Conservation (phyloP, 1,139 yeast genomes). For the Suhomyces anneliseae region DNA sequence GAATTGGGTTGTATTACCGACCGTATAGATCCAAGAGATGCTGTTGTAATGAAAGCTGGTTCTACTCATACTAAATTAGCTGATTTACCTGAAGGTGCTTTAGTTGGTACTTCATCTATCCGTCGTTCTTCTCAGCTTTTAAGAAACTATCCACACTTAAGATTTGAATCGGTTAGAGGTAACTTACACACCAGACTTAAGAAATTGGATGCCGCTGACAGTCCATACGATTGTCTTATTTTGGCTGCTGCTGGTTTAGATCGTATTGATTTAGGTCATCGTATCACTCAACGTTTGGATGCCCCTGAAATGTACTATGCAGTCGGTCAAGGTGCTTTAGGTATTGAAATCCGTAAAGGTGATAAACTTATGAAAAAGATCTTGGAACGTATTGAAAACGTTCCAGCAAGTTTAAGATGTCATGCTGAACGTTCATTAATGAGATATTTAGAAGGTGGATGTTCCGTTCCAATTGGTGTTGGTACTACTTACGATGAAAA, state of each 20-base stretch:
- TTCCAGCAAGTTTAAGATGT: slow-evolving; percentile 71
- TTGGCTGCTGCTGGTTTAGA: slow-evolving; percentile 91
- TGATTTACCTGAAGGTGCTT: slow-evolving; percentile 80
- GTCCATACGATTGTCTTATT: slow-evolving; percentile 69
- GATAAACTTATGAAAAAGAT: slow-evolving; percentile 61
- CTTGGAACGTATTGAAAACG: slow-evolving; percentile 64
- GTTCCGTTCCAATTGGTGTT: slow-evolving; percentile 96
- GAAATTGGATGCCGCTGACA: slow-evolving; percentile 65
- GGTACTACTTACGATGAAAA: slow-evolving; percentile 54
- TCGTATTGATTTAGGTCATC: slow-evolving; percentile 65
- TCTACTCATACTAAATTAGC: slow-evolving; percentile 61
- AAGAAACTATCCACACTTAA: slow-evolving; percentile 42
- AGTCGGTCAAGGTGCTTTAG: slow-evolving; percentile 97
- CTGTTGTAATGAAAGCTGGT: slow-evolving; percentile 73
- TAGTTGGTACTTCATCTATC: slow-evolving; percentile 93
- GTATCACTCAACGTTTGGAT: slow-evolving; percentile 71
- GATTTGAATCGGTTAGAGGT: slow-evolving; percentile 80
- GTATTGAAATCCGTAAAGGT: slow-evolving; percentile 77
- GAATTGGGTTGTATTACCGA: slow-evolving; percentile 83
- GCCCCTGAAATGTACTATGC: slow-evolving; percentile 93
- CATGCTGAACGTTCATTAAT: slow-evolving; percentile 87
- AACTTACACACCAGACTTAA: slow-evolving; percentile 77
- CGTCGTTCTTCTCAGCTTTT: slow-evolving; percentile 76
- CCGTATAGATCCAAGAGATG: slow-evolving; percentile 92
- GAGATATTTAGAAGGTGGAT: slow-evolving; percentile 93